A percentile compares a stretch with the other conserved stretches of the same genome.
phyloP scores from a whole-genome alignment of 805 yeast genomes.

The Saccharomycopsis oosterbeekiorum region DNA sequence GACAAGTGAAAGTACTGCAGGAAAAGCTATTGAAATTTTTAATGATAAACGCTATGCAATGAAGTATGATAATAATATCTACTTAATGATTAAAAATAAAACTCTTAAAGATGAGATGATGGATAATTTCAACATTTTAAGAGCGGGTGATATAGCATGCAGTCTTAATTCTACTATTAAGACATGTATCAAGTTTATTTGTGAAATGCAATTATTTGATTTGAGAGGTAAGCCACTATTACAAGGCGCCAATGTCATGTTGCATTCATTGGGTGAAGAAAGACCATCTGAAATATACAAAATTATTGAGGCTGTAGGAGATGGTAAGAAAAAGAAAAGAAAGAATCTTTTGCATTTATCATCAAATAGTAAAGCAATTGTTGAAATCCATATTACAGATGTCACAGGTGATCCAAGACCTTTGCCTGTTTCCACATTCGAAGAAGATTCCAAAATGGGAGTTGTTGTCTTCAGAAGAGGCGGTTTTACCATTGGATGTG shows the following conservation, averaged over 20 bases:
- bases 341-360: slow-evolving; percentile 48
- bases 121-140: slow-evolving; percentile 36
- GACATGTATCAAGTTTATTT: slow-evolving; percentile 39
- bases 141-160: slow-evolving; percentile 60
- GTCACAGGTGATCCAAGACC: slow-evolving; percentile 26
- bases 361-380: slow-evolving; percentile 49
- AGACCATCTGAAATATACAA: slow-evolving; percentile 57
- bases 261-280: slow-evolving; percentile 67
- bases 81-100: slow-evolving; percentile 15
- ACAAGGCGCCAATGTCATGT: slow-evolving; percentile 67
- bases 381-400: slow-evolving; percentile 41
- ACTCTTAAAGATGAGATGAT: slow-evolving; percentile 15
- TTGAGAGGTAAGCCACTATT: slow-evolving; percentile 58
- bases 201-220: slow-evolving; percentile 56
- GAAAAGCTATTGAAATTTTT: slow-evolving; percentile 14
- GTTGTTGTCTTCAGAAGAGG: slow-evolving; percentile 62
- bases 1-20: slow-evolving; percentile 7
- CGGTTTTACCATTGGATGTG: slow-evolving; percentile 63
- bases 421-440: slow-evolving; percentile 43
- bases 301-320: slow-evolving; percentile 27
- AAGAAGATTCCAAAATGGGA: slow-evolving; percentile 44
- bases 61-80: slow-evolving; percentile 18
- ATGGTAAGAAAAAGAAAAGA: slow-evolving; percentile 27
- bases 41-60: slow-evolving; percentile 9
- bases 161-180: slow-evolving; percentile 36